These are phyloP conservation scores for Pythium phragmitis DNA, from an alignment of 352 stramenopile genomes.

Conservation along the genomic window DNA sequence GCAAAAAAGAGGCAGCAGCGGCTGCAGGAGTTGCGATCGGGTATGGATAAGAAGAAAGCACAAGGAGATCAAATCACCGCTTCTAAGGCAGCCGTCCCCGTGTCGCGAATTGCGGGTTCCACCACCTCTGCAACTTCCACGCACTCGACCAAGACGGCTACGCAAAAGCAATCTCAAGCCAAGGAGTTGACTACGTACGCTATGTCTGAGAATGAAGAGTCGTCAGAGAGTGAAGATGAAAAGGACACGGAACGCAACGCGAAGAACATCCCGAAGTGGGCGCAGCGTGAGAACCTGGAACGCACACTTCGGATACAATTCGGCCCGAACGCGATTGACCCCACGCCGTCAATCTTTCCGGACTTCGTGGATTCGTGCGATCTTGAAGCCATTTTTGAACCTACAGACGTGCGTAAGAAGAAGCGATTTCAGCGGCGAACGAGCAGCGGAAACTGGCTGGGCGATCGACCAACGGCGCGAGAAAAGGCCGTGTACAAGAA, in stretches of 20 bases:
- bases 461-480: constrained; percentile 68
- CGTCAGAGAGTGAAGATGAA: constrained; percentile 52
- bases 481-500: constrained; percentile 81
- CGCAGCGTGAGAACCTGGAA: constrained; percentile 72
- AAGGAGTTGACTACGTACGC: constrained; percentile 55
- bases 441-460: constrained; percentile 86
- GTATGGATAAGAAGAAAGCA: constrained; percentile 67
- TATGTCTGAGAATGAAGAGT: constrained; percentile 83
- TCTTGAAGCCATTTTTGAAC: constrained; percentile 82
- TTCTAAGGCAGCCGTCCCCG: constrained; percentile 14
- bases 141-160: constrained; percentile 16
- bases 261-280: constrained; percentile 84
- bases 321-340: constrained; percentile 67
- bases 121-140: constrained; percentile 5
- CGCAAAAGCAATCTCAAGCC: constrained; percentile 19
- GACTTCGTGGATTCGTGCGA: constrained; percentile 86
- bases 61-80: constrained; percentile 27
- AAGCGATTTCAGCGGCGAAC: constrained; percentile 76
- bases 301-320: constrained; percentile 70
- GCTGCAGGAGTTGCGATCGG: constrained; percentile 64
- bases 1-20: constrained; percentile 62
- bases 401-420: constrained; percentile 69
- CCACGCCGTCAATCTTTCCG: constrained; percentile 76
- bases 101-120: constrained; percentile 12
- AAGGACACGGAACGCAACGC: constrained; percentile 37